Base-by-base conservation (phyloP, 2,329 filamentous ascomycete genomes). In the Beauveria medogensis region DNA sequence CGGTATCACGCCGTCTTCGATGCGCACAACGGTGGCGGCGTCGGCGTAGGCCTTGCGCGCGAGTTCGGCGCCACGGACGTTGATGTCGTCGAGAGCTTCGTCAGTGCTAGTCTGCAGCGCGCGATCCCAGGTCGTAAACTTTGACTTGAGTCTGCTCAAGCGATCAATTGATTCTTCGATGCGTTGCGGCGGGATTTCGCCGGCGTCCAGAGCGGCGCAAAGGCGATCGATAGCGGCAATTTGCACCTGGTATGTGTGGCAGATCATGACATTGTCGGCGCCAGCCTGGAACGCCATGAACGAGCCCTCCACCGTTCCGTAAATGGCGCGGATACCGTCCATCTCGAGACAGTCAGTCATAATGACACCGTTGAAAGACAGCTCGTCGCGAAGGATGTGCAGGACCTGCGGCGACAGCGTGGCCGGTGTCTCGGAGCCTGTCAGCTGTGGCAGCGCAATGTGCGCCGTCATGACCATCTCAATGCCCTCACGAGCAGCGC, bases 391-490 rank as follows among this genome's bases (percentile, higher is more conserved):
- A 16, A 69, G 55, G 16, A 69, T 68, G 7, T 53, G 37, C 9
- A 69, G 62, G 1, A 63, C 64, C 20, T 69, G 63, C n/a, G 67
- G 54, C 5, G 67, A 68, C 20, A 69, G 46, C 1, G 67, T 69
- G 12, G 67, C 63, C 2, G 67, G 67, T 10, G 64, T 50, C 3
- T 64, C 50, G 18, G 64, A 63, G n/a, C 64, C 64, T 2, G 61
- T 60, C 9, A 68, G 37, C 61, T 65, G 61, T 18, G 67, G 67
- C 12, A 69, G 52, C 2, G 67, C 66, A 24, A 68, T 69, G 60
- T 69, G 67, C 41, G 67, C 67, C 14, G 67, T 69, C 67, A 69
- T 69, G 59, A 69, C 59, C 67, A 68, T 68, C 61, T 69, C 67
- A 44, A 69, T 65, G 44, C 61, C 65, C 4, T 67, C 62, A 4